Evolutionary conservation across 805 yeast genomes (phyloP), one percentile per base, ranked within the genome.

Genomic region (Jamesozyma piceae): DNA sequence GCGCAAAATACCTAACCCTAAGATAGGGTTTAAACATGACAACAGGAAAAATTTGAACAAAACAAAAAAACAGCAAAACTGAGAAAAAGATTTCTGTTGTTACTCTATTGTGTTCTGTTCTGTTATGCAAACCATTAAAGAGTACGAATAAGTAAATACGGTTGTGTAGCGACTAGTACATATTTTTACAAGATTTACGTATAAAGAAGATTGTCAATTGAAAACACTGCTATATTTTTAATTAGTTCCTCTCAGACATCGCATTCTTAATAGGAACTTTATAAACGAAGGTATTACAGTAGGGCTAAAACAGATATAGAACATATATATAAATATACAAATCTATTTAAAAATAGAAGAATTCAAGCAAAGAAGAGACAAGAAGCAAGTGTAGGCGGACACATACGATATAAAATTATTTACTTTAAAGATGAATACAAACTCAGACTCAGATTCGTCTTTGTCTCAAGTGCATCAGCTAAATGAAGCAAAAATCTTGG

Each of bases 401-500:
- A 24, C 28, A 24, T 6, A 24, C 6, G 6, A 8, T 24, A 24
- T 24, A 8, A 6, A 8, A 24, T 24, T 24, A 8, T 24, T 11
- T 24, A 24, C 28, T 8, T 24, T 24, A 24, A 6, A 24, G n/a
- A 28, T 28, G 15, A 28, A 31, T 4, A 33, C 18, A 24, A 5
- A 15, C 19, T 33, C 36, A 19, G 14, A 18, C 10, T 15, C 36
- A 19, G 34, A 31, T 14, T 14, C 34, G 9, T 15, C 20, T 31
- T 35, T 11, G 28, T n/a, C 40, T 17, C 46, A 43, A 38, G 8
- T 56, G 34, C 50, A 51, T 17, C 63, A 59, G 41, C 48, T 61
- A 47, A 41, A 44, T 33, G 55, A 57, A 45, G 65, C 64, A 40
- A 55, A 49, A 38, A 39, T 44, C 21, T 43, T 60, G 50, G 65